A percentile compares a stretch with the other conserved stretches of the same genome.
Conservation (phyloP, 495 filamentous ascomycete genomes). For the Xylaria castorea region DNA sequence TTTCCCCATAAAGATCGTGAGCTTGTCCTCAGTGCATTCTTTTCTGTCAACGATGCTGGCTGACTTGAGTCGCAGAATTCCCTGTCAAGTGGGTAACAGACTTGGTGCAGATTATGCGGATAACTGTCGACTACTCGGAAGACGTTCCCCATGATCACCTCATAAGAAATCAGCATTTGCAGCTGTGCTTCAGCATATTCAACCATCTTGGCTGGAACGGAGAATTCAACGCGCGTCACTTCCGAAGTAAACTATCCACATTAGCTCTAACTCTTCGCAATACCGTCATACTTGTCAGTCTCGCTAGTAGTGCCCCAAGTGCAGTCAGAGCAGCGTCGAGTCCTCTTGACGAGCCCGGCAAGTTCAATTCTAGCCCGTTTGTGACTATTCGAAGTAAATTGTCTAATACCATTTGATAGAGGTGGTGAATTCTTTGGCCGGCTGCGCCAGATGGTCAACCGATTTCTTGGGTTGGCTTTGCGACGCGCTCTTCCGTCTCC, state of each 20-base stretch:
- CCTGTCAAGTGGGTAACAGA: slow-evolving; percentile 63
- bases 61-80: slow-evolving; percentile 48
- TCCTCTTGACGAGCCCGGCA: slow-evolving; percentile 71
- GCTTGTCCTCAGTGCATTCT: background rate
- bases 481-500: slow-evolving; percentile 69
- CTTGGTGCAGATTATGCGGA: slow-evolving; percentile 68
- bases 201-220: slow-evolving; percentile 71
- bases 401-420: slow-evolving; percentile 43
- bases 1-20: slow-evolving; percentile 49
- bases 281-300: slow-evolving; percentile 69
- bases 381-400: background rate
- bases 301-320: slow-evolving; percentile 58
- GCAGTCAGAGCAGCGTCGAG: slow-evolving; percentile 47
- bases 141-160: slow-evolving; percentile 73
- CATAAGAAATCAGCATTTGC: slow-evolving; percentile 70
- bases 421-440: slow-evolving; percentile 61
- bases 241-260: slow-evolving; percentile 76
- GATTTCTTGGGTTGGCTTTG: slow-evolving; percentile 73
- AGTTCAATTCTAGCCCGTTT: slow-evolving; percentile 30
- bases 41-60: slow-evolving; percentile 42
- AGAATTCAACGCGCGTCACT: slow-evolving; percentile 61
- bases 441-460: slow-evolving; percentile 68
- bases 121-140: slow-evolving; percentile 72
- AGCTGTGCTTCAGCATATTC: slow-evolving; percentile 72
- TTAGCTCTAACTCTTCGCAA: slow-evolving; percentile 74